Evolutionary conservation across 2,329 filamentous ascomycete species (phyloP), one percentile per base, ranked within the genome.

Genomic region (Colletotrichum sidae): DNA sequence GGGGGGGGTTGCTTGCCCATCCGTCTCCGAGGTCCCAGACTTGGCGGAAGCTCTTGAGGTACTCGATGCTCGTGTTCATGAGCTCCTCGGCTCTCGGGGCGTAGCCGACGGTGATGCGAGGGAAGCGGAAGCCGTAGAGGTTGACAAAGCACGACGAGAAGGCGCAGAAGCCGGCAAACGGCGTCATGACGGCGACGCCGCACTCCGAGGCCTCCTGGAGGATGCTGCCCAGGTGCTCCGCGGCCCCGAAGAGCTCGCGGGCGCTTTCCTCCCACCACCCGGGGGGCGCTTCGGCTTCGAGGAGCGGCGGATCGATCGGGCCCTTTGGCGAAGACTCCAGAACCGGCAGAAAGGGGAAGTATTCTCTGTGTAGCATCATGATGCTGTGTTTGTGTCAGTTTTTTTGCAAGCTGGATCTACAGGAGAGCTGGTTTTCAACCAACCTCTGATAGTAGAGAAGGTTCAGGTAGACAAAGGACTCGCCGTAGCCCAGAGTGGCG

Each of bases 91-190:
- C 69, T 6, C 55, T 60, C 1, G 67, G 67, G 53, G 75, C 78
- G 11, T 76, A 68, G 1, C 72, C 70, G 1, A 78, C 67, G 62
- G 81, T 82, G 76, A 82, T 82, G 2, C 72, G 71, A 0, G 81
- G 81, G 34, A 81, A 83, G 4, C 70, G 57, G 4, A 71, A 73
- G 2, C 79, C 72, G 61, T 82, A 82, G 0, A 79, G 66, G 34
- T 80, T 81, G 53, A 81, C 73, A 4, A 78, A 79, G 2, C 78
- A 79, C 0, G 80, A 80, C 0, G 80, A 81, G 42, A 83, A 83
- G 2, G 77, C 77, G 57, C 80, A 82, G n/a, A 83, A 81, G 0
- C 80, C 81, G 0, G 79, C 74, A 58, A 82, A 83, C 0, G 80
- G 81, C 0, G 79, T 81, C 63, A 76, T 72, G 0, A 81, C 70